Evolutionary conservation across 441 rosid genomes (phyloP), one percentile per base, ranked within the genome.

Genomic region (Corymbia citriodora): DNA sequence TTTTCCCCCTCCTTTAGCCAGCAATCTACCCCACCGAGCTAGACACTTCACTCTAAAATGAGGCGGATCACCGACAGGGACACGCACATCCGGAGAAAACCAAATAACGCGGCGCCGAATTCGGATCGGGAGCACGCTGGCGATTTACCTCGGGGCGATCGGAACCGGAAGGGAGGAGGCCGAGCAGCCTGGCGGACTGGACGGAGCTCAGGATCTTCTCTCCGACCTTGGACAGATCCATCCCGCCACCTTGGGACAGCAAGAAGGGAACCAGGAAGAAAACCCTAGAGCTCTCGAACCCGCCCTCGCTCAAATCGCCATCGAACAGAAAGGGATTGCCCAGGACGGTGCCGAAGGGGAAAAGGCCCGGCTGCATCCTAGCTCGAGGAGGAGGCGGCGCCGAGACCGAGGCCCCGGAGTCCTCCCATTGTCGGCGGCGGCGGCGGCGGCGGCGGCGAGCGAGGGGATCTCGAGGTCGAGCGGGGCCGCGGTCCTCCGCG

Each of bases 181-280:
- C 98, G 85, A 98, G 96, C 21, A 99, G 97, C 92, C 95, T 93
- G 25, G 99, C 99, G 29, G 99, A 97, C 88, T 97, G 96, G 15
- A 98, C 99, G 83, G 99, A 98, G 92, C 98, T 98, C 55, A 98
- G 94, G 89, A 98, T 93, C 93, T 95, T 98, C 93, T 97, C 99
- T 48, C 99, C 98, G 23, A 98, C 97, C 89, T 95, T 98, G 25
- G 99, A 97, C 54, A 98, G 95, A 96, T 97, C 99, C 99, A 97
- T 98, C 48, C 95, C 97, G 63, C 94, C 94, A 83, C 98, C 97
- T 95, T 95, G 97, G 90, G 92, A 94, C 88, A 96, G 90, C 82
- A 96, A 92, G 90, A 97, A 94, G 16, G 99, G 97, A 48, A 97
- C 93, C 94, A 96, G 93, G 92, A 96, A 96, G 91, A 97, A 96